These are phyloP conservation scores for Kwoniella dendrophila DNA, from an alignment of 768 basidiomycete genomes.

Conservation along the genomic window DNA sequence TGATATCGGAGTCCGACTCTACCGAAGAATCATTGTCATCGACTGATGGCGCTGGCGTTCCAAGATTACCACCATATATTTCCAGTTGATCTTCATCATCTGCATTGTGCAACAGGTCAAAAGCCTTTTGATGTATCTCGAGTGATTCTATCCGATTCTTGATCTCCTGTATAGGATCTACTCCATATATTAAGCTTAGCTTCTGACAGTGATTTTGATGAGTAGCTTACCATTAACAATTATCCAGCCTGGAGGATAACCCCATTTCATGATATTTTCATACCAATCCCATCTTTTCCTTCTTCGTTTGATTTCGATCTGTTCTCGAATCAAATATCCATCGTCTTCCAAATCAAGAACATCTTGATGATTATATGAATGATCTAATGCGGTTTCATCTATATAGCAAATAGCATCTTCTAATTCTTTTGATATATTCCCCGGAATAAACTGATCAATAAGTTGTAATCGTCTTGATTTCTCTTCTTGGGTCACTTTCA, in stretches of 20 bases:
- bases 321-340: background rate
- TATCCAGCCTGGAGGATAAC: conserved; percentile 48
- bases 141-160: conserved; percentile 16
- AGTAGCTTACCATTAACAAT: conserved; percentile 33
- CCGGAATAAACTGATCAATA: conserved; percentile 26
- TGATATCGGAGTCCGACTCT: too few species aligned
- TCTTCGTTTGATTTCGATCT: conserved; percentile 12
- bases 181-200: background rate
- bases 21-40: background rate
- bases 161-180: conserved; percentile 34
- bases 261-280: conserved; percentile 39
- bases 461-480: conserved; percentile 28
- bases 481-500: conserved; percentile 29
- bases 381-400: background rate
- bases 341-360: too few species aligned
- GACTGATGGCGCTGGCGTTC: conserved; percentile 10
- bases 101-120: conserved; percentile 4
- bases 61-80: conserved; percentile 30
- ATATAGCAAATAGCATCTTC: conserved; percentile 35
- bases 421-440: conserved; percentile 31
- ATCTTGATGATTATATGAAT: too few species aligned
- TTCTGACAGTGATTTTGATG: background rate
- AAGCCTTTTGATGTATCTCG: conserved; percentile 6
- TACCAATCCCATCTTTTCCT: conserved; percentile 40
- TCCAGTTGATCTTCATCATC: conserved; percentile 29